phyloP scores from a whole-genome alignment of 2,329 filamentous ascomycete species.

The Tolypocladium nubicola region DNA sequence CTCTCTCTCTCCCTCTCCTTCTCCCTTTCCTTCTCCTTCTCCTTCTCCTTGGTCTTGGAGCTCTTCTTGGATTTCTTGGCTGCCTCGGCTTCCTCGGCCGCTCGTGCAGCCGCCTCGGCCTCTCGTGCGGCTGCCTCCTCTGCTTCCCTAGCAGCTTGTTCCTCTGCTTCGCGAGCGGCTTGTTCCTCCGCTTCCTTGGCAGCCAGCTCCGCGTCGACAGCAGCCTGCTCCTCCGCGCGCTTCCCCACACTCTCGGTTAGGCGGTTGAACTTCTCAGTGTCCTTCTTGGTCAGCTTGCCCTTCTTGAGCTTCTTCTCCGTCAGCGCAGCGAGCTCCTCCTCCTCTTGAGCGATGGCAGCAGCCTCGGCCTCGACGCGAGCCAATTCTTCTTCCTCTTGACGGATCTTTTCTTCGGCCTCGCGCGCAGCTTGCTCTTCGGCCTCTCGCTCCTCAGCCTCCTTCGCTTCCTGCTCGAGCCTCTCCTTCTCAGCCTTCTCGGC shows the following conservation, averaged over 20 bases:
- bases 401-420: conserved; percentile 19
- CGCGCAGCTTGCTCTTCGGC: conserved; percentile 19
- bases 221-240: conserved; percentile 23
- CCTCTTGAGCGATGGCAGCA: conserved; percentile 16
- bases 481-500: conserved; percentile 28
- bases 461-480: conserved; percentile 13
- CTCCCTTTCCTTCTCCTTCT: conserved; percentile 10
- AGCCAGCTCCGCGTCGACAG: conserved; percentile 15
- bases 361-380: conserved; percentile 12
- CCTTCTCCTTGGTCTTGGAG: conserved; percentile 22
- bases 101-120: conserved; percentile 20
- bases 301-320: conserved; percentile 41
- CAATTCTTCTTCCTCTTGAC: conserved; percentile 15
- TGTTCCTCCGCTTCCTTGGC: conserved; percentile 28
- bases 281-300: conserved; percentile 31
- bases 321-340: conserved; percentile 27
- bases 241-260: conserved; percentile 23
- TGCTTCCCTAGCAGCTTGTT: conserved; percentile 5
- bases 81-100: conserved; percentile 20
- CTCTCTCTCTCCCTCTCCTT: conserved; percentile 15
- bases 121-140: conserved; percentile 17
- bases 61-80: conserved; percentile 32
- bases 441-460: conserved; percentile 14
- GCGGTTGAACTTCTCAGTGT: conserved; percentile 31
- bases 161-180: conserved; percentile 18